Base-by-base conservation (phyloP, 2,329 filamentous ascomycete genomes). In the Aspergillus novoparasiticus region DNA sequence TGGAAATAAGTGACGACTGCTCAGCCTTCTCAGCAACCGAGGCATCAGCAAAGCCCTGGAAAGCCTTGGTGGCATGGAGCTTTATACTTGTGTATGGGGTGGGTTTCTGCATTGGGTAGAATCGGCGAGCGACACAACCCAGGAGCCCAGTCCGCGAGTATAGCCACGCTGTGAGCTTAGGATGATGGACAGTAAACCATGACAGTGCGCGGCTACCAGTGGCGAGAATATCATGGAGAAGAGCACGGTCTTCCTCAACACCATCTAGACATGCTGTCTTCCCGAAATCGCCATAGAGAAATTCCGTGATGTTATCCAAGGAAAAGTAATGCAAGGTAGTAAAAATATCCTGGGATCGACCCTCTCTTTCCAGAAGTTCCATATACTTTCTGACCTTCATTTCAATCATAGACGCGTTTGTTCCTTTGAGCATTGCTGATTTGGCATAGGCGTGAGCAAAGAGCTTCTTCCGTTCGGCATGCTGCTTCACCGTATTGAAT, bases 361-460 rank as follows among this genome's bases (percentile, higher is more conserved):
- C 68, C 21, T 80, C 74, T 4, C 57, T 58, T 57, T 81, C 75
- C 21, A 85, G 58, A 11, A 85, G 68, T 0, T 75, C 50, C 60
- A 85, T 60, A 61, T 78, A 85, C 11, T 76, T 67, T 19, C 68
- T 69, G 0, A 78, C 78, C 58, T 83, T 83, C 0, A 71, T 70
- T 61, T 80, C 75, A 1, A 84, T 73, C 57, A 80, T 71, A 4
- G 64, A 65, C 2, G 72, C 72, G 2, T 74, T 72, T 1, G 71
- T 63, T 1, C 69, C 66, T 26, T 73, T 74, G 6, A 84, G 66
- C 5, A 86, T 78, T 4, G 70, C 71, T 0, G 79, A 80, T 61
- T 87, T 87, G 1, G 84, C 82, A 61, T 87, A 87, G 0, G 82
- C 80, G 62, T 85, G 82, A 4, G 81, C 79, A 11, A 86, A 61